A percentile compares a stretch with the other conserved stretches of the same genome.
phyloP scores from a whole-genome alignment of 1,284 basidiomycete genomes.

The Rhodotorula sp. region DNA sequence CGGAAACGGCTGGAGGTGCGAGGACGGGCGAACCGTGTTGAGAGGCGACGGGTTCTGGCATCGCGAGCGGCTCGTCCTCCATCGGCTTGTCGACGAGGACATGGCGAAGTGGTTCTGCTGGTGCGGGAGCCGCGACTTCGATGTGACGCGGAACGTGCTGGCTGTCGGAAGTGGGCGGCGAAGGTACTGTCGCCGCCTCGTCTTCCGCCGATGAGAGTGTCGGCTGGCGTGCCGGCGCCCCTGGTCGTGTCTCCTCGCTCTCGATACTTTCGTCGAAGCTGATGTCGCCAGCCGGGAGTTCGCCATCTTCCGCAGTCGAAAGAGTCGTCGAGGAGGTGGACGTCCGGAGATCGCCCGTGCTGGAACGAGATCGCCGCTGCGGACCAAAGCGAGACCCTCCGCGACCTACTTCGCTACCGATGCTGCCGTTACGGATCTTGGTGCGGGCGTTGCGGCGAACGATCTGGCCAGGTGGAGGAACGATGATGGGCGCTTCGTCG shows the following conservation, averaged over 20 bases:
- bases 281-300: background rate
- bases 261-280: constrained; percentile 9
- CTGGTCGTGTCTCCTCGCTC: background rate
- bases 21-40: background rate
- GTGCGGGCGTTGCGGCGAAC: constrained; percentile 88
- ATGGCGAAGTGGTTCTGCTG: background rate
- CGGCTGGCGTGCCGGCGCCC: background rate
- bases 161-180: constrained; percentile 7
- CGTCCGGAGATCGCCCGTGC: background rate
- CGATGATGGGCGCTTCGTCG: constrained; percentile 82
- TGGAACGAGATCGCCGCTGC: background rate
- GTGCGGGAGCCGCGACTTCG: background rate
- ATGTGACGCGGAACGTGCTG: constrained; percentile 9
- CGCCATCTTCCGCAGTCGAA: background rate
- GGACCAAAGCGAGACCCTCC: background rate
- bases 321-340: background rate
- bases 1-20: no score
- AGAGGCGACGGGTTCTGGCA: background rate
- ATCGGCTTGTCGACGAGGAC: background rate
- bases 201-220: no score
- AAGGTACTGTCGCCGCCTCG: background rate
- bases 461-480: constrained; percentile 82
- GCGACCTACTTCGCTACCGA: background rate
- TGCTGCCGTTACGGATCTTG: constrained; percentile 78
- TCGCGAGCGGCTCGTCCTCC: background rate